Base-by-base conservation (phyloP, 225 moss, liverwort and hornwort genomes). In the Physcomitrium patens region DNA sequence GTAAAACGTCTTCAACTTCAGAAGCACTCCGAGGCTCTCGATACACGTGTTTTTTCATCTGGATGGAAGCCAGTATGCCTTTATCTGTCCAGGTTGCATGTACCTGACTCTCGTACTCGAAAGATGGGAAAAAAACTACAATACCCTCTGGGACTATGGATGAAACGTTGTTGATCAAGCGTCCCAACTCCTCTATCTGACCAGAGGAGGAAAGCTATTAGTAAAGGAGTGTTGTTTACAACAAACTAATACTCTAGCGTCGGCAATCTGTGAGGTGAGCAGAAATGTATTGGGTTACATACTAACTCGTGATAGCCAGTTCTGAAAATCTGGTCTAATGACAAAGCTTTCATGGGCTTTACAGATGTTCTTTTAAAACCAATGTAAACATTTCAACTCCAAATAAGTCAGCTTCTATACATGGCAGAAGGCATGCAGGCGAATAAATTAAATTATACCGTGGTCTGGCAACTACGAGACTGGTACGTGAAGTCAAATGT, bases 91-190 rank as follows among this genome's bases (percentile, higher is more conserved):
- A 99, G 42, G 83, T 86, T 57, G 87, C 83, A 81, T 86, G 87
- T 28, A 99, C 95, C 76, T 90, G 91, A 70, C 77, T 90, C 84
- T 91, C 93, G 65, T 99, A 99, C 82, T 93, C 95, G 65, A 93
- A 99, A 41, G 97, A 94, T 19, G 95, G 95, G 63, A 99, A 89
- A 74, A 95, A 99, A 44, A 91, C 76, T 52, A 95, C 97, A 68
- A 93, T 85, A 49, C 97, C 95, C 79, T 99, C 95, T 61, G 97
- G 97, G 45, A 99, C 90, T 52, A 95, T 78, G 47, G 93, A 85
- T 64, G 91, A 91, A 43, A 99, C 80, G 71, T 99, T 99, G 84
- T 70, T 88, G 69, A 99, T 82, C 68, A 99, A 76, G 72, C 94
- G 89, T 49, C 95, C 97, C 52, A 99, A 84, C 83, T 99, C 97